These are phyloP conservation scores for Diplosphaera chodatii DNA, from an alignment of 139 green algal species.

Conservation along the genomic window DNA sequence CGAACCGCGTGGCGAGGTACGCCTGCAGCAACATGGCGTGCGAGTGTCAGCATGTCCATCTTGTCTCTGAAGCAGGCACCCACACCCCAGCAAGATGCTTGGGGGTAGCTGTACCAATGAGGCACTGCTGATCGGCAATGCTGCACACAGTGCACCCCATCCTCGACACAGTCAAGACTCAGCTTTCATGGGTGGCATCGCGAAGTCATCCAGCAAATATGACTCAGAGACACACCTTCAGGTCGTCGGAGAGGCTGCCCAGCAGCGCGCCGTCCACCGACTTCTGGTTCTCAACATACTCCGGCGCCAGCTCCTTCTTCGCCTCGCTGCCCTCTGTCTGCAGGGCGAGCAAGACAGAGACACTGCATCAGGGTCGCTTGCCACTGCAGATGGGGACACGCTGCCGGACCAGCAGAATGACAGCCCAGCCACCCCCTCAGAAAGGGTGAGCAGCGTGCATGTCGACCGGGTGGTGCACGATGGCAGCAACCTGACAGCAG, in stretches of 20 bases:
- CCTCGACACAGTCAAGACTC: too few species aligned
- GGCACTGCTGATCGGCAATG: neutral
- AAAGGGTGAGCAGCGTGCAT: too few species aligned
- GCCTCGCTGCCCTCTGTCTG: conserved; percentile 30
- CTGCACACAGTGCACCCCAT: neutral
- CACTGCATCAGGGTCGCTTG: too few species aligned
- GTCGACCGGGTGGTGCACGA: too few species aligned
- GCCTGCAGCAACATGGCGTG: conserved; percentile 55
- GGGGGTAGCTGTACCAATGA: too few species aligned
- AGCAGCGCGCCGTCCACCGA: conserved; percentile 60
- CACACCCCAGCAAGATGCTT: too few species aligned
- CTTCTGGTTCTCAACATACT: conserved; percentile 92
- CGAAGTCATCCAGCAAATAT: neutral
- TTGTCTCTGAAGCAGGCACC: conserved; percentile 41
- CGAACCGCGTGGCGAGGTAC: conserved; percentile 88
- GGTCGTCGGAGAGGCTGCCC: neutral
- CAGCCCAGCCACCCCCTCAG: too few species aligned
- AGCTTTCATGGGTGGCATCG: too few species aligned
- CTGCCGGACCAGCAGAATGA: too few species aligned
- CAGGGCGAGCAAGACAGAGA: neutral
- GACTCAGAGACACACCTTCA: neutral
- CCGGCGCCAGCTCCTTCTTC: conserved; percentile 76
- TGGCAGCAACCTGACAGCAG: too few species aligned
- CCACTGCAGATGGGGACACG: too few species aligned
- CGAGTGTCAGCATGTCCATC: conserved; percentile 44